Base-by-base conservation (phyloP, 2,329 filamentous ascomycete genomes). In the Pseudophaeomoniella oleicola region DNA sequence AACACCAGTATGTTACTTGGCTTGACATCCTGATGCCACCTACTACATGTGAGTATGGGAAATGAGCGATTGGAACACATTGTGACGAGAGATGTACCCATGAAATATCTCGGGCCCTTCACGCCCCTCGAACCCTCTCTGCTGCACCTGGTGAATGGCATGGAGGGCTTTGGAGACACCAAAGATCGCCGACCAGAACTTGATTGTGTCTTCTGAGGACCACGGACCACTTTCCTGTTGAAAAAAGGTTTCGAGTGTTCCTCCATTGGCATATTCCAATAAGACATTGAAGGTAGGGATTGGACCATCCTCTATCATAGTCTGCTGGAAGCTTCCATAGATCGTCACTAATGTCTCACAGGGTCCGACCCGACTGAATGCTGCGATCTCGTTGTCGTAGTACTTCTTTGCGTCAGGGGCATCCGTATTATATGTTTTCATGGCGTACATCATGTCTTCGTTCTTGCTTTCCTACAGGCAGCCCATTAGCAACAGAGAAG, bases 251-350 rank as follows among this genome's bases (percentile, higher is more conserved):
- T 56, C 46, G 3, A 60, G 42, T 3, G 47, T 50, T 2, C 56
- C 54, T 14, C 45, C 37, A 27, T 58, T 48, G 3, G 56, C 56
- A 44, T 49, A 56, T 39, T 60, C 55, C 3, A 60, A 46, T 4
- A 59, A 35, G 4, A 58, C 45, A 39, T 58, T 52, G 39, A 33
- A 53, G 3, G 39, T 43, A 13, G 48, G n/a, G n/a, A n/a, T n/a
- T n/a, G 6, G 22, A n/a, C 22, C 22, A 27, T n/a, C 22, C 9
- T 27, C 6, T n/a, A 27, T 6, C 22, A 27, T 40, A 6, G 44
- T 40, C 30, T 54, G 48, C 11, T 37, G 46, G 34, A 44, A 50
- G 29, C 41, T 39, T 14, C 47, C 39, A 32, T 39, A 49, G 40
- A 50, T 54, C 3, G 38, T 36, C 10, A 44, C 36, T n/a, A 44